Percentiles rank a stretch among this genome's conserved stretches.
phyloP scores from a whole-genome alignment of 2,329 filamentous ascomycete species.

The Furcasterigmium sp. region DNA sequence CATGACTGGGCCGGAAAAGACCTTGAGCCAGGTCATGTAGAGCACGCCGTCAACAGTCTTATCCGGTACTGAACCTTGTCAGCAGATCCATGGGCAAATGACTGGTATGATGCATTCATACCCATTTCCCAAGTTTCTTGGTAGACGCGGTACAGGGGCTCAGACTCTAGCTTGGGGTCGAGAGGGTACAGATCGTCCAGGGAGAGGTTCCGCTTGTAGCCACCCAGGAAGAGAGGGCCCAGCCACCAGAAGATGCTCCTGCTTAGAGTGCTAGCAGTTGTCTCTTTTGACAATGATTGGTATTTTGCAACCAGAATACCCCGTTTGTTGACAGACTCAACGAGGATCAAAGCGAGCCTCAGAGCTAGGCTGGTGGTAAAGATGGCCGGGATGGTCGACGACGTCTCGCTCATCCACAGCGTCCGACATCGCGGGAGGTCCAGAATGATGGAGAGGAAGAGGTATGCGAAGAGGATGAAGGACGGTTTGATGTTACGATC shows the following conservation, averaged over 20 bases:
- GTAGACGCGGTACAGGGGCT: slow-evolving; percentile 6
- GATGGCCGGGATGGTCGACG: slow-evolving; percentile 1
- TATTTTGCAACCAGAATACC: slow-evolving; percentile 26
- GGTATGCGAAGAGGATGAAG: slow-evolving; percentile 4
- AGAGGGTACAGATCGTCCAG: slow-evolving; percentile 26
- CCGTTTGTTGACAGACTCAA: slow-evolving; percentile 16
- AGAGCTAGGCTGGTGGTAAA: slow-evolving; percentile 5
- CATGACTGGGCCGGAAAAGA: not conserved
- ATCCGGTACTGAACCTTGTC: slow-evolving; percentile 9
- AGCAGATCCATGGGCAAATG: too few relatives aligned
- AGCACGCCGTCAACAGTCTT: slow-evolving; percentile 7
- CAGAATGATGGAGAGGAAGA: slow-evolving; percentile 7
- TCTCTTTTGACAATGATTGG: slow-evolving; percentile 41
- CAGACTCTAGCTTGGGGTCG: slow-evolving; percentile 8
- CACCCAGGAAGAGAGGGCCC: slow-evolving; percentile 40
- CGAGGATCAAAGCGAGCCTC: slow-evolving; percentile 6
- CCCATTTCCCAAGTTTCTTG: slow-evolving; percentile 13
- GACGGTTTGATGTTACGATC: slow-evolving; percentile 3
- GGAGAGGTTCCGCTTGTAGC: slow-evolving; percentile 34
- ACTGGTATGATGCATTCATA: not conserved
- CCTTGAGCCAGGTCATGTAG: not conserved
- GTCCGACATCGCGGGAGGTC: slow-evolving; percentile 8
- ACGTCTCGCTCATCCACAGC: slow-evolving; percentile 1
- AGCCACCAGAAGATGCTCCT: slow-evolving; percentile 46
- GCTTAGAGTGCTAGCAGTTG: slow-evolving; percentile 37